These are phyloP conservation scores for Chlorella sorokiniana DNA, from an alignment of 139 green algal genomes.

Conservation along the genomic window DNA sequence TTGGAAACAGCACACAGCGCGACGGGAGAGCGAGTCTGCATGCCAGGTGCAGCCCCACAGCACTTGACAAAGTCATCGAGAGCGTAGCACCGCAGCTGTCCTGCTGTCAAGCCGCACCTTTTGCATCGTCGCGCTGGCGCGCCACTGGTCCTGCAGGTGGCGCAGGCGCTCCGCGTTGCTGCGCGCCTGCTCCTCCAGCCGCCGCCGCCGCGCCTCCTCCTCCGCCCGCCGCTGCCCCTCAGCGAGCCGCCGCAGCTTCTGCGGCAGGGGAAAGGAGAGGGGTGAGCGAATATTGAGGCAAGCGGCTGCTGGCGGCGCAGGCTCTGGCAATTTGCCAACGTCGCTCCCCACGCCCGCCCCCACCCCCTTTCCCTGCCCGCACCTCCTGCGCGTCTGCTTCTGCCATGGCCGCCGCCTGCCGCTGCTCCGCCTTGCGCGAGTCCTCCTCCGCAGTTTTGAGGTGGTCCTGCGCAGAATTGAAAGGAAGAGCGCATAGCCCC, in stretches of 20 bases:
- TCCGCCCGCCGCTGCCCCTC: conserved; percentile 16
- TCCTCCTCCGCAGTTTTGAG: conserved; percentile 34
- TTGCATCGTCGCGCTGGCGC: conserved; percentile 29
- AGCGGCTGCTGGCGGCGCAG: too few species aligned
- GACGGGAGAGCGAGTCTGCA: neutral
- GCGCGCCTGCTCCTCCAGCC: conserved; percentile 32
- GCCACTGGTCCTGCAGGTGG: conserved; percentile 46
- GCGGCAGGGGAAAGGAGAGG: neutral
- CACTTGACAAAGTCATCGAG: neutral
- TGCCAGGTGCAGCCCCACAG: neutral
- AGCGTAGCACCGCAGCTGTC: too few species aligned
- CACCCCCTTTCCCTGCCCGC: neutral
- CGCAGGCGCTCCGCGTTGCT: conserved; percentile 37
- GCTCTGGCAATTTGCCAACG: too few species aligned
- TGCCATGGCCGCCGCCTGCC: neutral
- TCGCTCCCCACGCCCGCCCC: too few species aligned
- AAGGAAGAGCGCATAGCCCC: neutral
- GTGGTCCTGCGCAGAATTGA: conserved; percentile 10
- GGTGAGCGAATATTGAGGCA: neutral
- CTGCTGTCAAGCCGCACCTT: too few species aligned
- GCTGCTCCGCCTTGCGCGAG: neutral
- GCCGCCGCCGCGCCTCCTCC: conserved; percentile 28
- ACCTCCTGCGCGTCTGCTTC: neutral
- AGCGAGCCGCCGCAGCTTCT: conserved; percentile 15
- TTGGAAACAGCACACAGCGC: neutral